Conservation (phyloP, 2,329 filamentous ascomycete species). For the Aciculosporium take region DNA sequence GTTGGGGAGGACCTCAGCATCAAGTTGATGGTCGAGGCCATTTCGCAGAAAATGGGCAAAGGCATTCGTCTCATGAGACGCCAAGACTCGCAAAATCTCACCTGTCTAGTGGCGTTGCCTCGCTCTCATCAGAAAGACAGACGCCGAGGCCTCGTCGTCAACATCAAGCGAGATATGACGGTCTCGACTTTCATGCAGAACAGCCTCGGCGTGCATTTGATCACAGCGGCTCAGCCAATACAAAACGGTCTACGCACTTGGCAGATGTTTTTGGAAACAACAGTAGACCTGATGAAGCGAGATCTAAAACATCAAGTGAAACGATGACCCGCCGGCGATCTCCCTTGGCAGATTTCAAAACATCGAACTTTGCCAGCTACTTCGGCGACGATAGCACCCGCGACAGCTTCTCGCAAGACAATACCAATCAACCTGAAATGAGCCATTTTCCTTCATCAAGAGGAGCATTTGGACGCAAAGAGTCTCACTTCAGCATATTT, state of each 20-base stretch:
- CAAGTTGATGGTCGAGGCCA: neutral
- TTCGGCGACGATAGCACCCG: neutral
- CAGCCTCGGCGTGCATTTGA: neutral
- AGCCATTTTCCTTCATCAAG: neutral
- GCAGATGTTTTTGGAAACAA: neutral
- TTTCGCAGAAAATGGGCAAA: neutral
- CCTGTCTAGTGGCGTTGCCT: neutral
- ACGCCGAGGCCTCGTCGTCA: neutral
- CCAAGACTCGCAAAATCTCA: neutral
- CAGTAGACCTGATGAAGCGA: neutral
- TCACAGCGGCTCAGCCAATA: neutral
- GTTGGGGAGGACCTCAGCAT: neutral
- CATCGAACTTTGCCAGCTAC: neutral
- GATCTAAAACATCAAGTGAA: neutral
- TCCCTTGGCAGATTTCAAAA: conserved; percentile 1
- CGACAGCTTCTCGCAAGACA: neutral
- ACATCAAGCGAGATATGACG: neutral
- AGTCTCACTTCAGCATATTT: conserved; percentile 1
- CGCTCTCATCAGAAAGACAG: neutral
- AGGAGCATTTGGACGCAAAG: conserved; percentile 3
- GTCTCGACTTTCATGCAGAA: neutral
- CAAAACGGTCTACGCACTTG: neutral
- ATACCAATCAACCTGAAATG: neutral
- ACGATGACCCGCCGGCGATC: neutral
- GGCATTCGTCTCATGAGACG: neutral